Percentiles rank a stretch among this genome's conserved stretches.
Evolutionary conservation across 179 eudicot genomes (phyloP).

Genomic region (Silene coronaria): DNA sequence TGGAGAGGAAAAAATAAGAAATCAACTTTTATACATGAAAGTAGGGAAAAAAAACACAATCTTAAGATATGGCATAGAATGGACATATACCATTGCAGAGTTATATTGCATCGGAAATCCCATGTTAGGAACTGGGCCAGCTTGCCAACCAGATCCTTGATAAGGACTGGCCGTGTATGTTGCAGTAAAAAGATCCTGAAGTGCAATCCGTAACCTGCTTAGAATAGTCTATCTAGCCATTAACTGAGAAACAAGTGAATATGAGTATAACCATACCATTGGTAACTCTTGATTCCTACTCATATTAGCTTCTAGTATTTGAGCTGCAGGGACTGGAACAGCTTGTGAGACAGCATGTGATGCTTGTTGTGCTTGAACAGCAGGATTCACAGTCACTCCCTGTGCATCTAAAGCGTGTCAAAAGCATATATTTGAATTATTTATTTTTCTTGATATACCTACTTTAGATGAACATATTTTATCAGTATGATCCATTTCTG

Average conservation of each 20-base stretch:
- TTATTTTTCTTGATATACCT: too few relatives aligned
- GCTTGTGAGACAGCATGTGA: conserved; percentile 25
- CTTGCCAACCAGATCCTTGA: conserved; percentile 63
- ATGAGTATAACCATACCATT: conserved; percentile 37
- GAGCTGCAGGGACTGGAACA: conserved; percentile 24
- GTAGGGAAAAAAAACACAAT: not conserved
- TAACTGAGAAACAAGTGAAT: conserved; percentile 10
- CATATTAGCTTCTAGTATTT: conserved; percentile 35
- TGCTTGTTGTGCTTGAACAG: conserved; percentile 29
- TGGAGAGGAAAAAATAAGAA: conserved; percentile 2
- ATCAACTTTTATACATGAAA: conserved; percentile 1
- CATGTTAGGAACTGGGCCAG: conserved; percentile 48
- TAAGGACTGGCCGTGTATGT: conserved; percentile 43
- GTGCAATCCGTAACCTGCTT: not conserved
- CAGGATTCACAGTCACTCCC: conserved; percentile 31
- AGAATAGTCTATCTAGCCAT: conserved; percentile 14
- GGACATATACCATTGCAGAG: conserved; percentile 44
- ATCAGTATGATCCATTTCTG: too few relatives aligned
- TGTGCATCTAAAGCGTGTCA: conserved; percentile 26
- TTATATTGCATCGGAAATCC: conserved; percentile 58
- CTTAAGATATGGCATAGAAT: not conserved
- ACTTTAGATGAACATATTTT: too few relatives aligned
- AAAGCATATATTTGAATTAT: conserved; percentile 15
- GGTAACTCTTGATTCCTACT: conserved; percentile 67
- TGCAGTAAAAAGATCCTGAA: conserved; percentile 68